Evolutionary conservation across 139 green algal species (phyloP).

Genomic region (Parachlorella kessleri): DNA sequence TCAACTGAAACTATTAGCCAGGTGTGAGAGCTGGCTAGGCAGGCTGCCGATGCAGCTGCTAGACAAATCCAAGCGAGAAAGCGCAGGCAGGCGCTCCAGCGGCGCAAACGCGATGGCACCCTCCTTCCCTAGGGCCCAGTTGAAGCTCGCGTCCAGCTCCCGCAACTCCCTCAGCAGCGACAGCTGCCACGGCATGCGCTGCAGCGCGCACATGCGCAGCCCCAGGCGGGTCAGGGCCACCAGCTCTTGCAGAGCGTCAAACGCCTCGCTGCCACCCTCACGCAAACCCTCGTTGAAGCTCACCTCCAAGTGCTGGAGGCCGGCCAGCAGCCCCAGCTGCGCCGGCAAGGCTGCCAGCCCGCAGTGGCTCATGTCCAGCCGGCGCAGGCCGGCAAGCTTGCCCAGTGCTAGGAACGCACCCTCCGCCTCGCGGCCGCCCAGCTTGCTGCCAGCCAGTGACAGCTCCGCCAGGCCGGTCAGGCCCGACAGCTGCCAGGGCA

Average conservation of each 20-base stretch:
- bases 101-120: too few species aligned
- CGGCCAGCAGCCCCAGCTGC: neutral
- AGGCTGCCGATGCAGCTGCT: too few species aligned
- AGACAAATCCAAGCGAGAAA: too few species aligned
- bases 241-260: neutral
- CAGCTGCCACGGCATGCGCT: neutral
- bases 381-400: neutral
- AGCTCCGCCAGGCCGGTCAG: neutral
- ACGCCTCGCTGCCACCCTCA: neutral
- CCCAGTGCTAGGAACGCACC: neutral
- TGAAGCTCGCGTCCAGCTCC: neutral
- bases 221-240: neutral
- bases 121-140: neutral
- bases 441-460: neutral
- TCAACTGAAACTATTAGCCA: too few species aligned
- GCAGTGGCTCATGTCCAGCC: neutral
- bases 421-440: neutral
- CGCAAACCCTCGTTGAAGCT: neutral
- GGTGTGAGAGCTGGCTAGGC: too few species aligned
- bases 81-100: too few species aligned
- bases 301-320: neutral
- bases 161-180: neutral
- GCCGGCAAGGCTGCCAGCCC: neutral
- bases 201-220: neutral
- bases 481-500: neutral